Evolutionary conservation across 768 basidiomycete genomes (phyloP).

Genomic region (Gloeopeniophorella convolvens): DNA sequence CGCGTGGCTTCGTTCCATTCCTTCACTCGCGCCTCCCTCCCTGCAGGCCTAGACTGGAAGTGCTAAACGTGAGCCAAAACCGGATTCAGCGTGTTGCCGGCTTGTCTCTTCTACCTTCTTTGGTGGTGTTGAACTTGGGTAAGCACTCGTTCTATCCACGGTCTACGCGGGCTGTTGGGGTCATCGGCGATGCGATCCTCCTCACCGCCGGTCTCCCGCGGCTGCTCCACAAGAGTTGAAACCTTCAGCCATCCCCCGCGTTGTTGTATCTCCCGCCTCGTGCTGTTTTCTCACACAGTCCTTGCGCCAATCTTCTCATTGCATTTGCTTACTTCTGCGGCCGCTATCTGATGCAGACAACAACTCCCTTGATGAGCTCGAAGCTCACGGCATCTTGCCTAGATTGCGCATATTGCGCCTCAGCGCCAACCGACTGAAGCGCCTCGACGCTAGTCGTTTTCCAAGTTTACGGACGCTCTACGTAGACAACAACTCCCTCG

Average conservation of each 20-base stretch:
- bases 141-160: constrained; percentile 30
- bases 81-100: constrained; percentile 51
- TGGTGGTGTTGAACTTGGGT: constrained; percentile 83
- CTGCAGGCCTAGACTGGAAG: constrained; percentile 54
- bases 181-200: constrained; percentile 17
- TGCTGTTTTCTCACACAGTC: constrained; percentile 1
- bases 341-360: constrained; percentile 44
- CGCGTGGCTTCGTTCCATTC: constrained; percentile 16
- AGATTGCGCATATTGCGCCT: constrained; percentile 78
- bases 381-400: constrained; percentile 48
- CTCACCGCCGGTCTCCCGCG: constrained; percentile 13
- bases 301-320: constrained; percentile 1
- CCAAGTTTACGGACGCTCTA: constrained; percentile 83
- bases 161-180: background rate
- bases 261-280: background rate
- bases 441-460: constrained; percentile 54
- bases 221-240: constrained; percentile 5
- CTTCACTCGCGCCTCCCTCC: background rate
- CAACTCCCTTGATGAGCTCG: constrained; percentile 57
- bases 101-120: constrained; percentile 50
- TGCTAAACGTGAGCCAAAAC: constrained; percentile 79
- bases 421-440: constrained; percentile 71
- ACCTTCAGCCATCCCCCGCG: constrained; percentile 17
- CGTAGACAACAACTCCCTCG: constrained; percentile 76
- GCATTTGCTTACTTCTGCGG: constrained; percentile 14